A percentile compares a stretch with the other conserved stretches of the same genome.
Evolutionary conservation across 2,329 filamentous ascomycete species (phyloP).

Genomic region (Colletotrichum theobromicola): DNA sequence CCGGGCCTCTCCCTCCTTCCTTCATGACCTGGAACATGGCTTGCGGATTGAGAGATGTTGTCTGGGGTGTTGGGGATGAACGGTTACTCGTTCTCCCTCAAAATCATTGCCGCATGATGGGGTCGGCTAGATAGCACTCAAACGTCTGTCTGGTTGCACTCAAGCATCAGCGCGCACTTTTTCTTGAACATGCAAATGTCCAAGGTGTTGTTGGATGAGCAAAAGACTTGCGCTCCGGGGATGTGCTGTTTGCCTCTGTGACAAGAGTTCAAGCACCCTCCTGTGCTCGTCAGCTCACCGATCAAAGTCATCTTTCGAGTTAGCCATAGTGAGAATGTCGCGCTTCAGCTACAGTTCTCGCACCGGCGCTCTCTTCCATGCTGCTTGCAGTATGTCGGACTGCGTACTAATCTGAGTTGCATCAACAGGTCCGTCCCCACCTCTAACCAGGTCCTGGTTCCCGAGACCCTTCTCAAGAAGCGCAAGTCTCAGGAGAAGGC

Average conservation of each 20-base stretch:
- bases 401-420: constrained; percentile 79
- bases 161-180: constrained; percentile 50
- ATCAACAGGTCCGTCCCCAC: constrained; percentile 82
- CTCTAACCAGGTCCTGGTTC: constrained; percentile 94
- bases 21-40: constrained; percentile 48
- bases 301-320: constrained; percentile 85
- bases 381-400: constrained; percentile 64
- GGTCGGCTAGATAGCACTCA: constrained; percentile 26
- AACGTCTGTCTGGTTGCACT: constrained; percentile 27
- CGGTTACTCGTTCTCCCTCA: constrained; percentile 70
- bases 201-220: constrained; percentile 82
- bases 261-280: constrained; percentile 20
- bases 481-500: constrained; percentile 99
- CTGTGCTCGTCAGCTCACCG: constrained; percentile 61
- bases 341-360: constrained; percentile 91
- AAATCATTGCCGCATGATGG: constrained; percentile 71
- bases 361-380: constrained; percentile 78
- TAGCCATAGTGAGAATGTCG: constrained; percentile 90
- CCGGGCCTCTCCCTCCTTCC: constrained; percentile 63
- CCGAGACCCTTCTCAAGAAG: constrained; percentile 99
- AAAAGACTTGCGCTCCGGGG: background rate
- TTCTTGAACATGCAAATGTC: constrained; percentile 52
- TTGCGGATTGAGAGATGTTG: constrained; percentile 64
- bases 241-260: background rate
- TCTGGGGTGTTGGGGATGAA: constrained; percentile 83